phyloP scores from a whole-genome alignment of 768 basidiomycete species.

The Lactarius trivialis region DNA sequence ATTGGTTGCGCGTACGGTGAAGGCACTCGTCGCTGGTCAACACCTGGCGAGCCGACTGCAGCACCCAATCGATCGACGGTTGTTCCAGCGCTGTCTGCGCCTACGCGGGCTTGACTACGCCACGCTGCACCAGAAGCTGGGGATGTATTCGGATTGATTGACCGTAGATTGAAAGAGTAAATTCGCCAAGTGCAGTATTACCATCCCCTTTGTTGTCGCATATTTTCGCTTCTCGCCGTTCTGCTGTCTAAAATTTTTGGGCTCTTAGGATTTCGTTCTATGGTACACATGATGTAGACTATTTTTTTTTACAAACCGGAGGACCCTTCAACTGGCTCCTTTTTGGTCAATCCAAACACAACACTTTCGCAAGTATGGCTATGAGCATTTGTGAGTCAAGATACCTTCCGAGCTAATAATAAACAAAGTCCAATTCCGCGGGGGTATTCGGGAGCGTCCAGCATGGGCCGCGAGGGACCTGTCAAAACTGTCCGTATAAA shows the following conservation, averaged over 20 bases:
- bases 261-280: conserved; percentile 1
- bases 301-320: not conserved
- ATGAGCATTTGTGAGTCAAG: not conserved
- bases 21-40: conserved; percentile 73
- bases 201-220: conserved; percentile 2
- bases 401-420: not conserved
- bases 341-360: not conserved
- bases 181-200: not conserved
- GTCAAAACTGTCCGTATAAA: conserved; percentile 2
- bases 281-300: conserved; percentile 11
- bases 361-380: not conserved
- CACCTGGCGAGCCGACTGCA: conserved; percentile 72
- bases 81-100: conserved; percentile 69
- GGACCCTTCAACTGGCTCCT: not conserved
- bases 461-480: too few relatives aligned
- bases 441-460: too few relatives aligned
- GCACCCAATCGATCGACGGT: conserved; percentile 63
- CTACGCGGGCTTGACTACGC: conserved; percentile 58
- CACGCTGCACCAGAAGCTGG: conserved; percentile 44
- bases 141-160: conserved; percentile 29
- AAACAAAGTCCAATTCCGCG: not conserved
- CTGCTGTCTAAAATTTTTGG: conserved; percentile 3
- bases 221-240: not conserved
- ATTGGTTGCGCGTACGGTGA: conserved; percentile 72
- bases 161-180: not conserved